Conservation (phyloP, 768 basidiomycete genomes). For the Antrodiella citrinella region DNA sequence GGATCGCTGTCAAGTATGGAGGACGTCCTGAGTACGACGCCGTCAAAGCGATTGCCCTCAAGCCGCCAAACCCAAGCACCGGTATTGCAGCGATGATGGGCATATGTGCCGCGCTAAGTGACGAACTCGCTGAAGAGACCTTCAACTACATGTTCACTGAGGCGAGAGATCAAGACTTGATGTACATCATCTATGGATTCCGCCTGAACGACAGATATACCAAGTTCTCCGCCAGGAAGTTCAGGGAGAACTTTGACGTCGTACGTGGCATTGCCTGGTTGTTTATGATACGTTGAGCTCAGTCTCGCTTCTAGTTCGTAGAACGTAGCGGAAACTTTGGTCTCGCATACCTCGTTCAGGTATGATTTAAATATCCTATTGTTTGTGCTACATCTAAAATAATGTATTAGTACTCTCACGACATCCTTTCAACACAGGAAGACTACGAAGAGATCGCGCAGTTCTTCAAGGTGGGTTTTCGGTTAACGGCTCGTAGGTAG, state of each 20-base stretch:
- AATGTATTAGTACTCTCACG: conserved; percentile 19
- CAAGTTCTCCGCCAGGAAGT: conserved; percentile 29
- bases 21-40: conserved; percentile 70
- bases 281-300: background rate
- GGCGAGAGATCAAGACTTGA: conserved; percentile 23
- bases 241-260: conserved; percentile 33
- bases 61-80: conserved; percentile 66
- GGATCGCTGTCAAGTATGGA: conserved; percentile 60
- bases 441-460: conserved; percentile 55
- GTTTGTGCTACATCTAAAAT: background rate
- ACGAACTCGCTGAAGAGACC: conserved; percentile 32
- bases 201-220: conserved; percentile 28
- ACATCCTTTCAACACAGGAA: conserved; percentile 50
- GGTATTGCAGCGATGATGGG: conserved; percentile 59
- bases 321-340: conserved; percentile 63
- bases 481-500: conserved; percentile 2
- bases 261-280: conserved; percentile 13
- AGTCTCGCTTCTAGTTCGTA: conserved; percentile 35
- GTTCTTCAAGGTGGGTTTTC: conserved; percentile 63
- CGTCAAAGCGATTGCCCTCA: conserved; percentile 57
- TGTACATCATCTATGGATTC: conserved; percentile 28
- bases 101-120: conserved; percentile 30
- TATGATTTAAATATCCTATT: background rate
- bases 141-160: conserved; percentile 30
- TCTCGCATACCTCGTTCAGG: conserved; percentile 42